Conservation (phyloP, 2,329 filamentous ascomycete genomes). For the Catunica adiposa region DNA sequence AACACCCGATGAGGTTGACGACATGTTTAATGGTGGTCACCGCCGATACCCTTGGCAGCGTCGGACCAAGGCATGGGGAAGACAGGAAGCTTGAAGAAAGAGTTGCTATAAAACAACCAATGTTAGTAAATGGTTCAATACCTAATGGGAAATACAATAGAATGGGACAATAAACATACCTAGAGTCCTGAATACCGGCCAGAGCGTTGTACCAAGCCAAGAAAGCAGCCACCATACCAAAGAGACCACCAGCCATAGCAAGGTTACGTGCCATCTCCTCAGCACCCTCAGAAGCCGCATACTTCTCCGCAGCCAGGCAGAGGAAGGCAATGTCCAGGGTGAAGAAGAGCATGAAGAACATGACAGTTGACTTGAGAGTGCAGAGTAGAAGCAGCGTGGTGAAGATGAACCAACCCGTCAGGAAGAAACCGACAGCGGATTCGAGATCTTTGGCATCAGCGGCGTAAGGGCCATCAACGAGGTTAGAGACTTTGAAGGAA, state of each 20-base stretch:
- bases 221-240: conserved; percentile 68
- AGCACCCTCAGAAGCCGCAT: conserved; percentile 35
- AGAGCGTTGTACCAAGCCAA: conserved; percentile 77
- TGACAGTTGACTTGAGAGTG: conserved; percentile 60
- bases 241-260: conserved; percentile 57
- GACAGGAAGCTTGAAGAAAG: conserved; percentile 83
- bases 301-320: conserved; percentile 50
- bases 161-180: conserved; percentile 28
- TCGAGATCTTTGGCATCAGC: conserved; percentile 30
- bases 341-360: conserved; percentile 65
- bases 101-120: conserved; percentile 39
- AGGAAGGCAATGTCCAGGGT: conserved; percentile 62
- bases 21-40: conserved; percentile 12
- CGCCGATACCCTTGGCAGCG: conserved; percentile 31
- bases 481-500: conserved; percentile 39
- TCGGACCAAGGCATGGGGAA: conserved; percentile 91
- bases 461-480: conserved; percentile 29
- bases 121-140: conserved; percentile 20
- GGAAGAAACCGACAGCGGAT: conserved; percentile 56
- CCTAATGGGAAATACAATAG: neutral
- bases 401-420: conserved; percentile 74
- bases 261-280: conserved; percentile 29
- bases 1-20: neutral
- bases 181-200: conserved; percentile 60
- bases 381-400: conserved; percentile 57